Evolutionary conservation across 768 basidiomycete species (phyloP).

Genomic region (Mycena sanguinolenta): DNA sequence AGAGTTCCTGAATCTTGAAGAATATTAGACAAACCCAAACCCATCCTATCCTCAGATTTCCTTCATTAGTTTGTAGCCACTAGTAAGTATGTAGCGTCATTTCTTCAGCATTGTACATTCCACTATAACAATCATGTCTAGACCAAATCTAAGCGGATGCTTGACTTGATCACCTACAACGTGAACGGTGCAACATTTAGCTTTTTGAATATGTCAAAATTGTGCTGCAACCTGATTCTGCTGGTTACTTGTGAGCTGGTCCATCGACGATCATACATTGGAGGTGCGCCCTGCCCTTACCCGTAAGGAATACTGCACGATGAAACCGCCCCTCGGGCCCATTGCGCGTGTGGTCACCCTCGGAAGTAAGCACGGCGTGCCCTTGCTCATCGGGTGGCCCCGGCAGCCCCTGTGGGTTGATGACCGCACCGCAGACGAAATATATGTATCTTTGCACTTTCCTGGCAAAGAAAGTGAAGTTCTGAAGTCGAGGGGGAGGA

Average conservation of each 20-base stretch:
- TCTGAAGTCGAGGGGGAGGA: constrained; percentile 15
- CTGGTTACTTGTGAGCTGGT: constrained; percentile 57
- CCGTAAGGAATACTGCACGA: constrained; percentile 64
- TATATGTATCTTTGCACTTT: not conserved
- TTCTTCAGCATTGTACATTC: not conserved
- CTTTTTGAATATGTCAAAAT: constrained; percentile 76
- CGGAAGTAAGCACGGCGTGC: constrained; percentile 67
- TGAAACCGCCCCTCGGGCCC: constrained; percentile 72
- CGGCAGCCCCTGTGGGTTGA: constrained; percentile 62
- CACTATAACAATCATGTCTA: not conserved
- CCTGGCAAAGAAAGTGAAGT: not conserved
- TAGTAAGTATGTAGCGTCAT: constrained; percentile 13
- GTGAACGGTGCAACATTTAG: constrained; percentile 47
- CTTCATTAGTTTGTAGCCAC: constrained; percentile 1
- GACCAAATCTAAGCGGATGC: not conserved
- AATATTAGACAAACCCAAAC: no score
- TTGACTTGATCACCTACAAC: constrained; percentile 11
- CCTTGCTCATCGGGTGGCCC: constrained; percentile 58
- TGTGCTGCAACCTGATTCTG: constrained; percentile 68
- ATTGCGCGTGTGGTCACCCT: constrained; percentile 78
- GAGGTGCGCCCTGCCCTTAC: constrained; percentile 65
- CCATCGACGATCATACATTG: not conserved
- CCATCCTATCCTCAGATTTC: no score
- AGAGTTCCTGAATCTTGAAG: no score
- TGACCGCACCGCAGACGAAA: constrained; percentile 51